A percentile compares a stretch with the other conserved stretches of the same genome.
Evolutionary conservation across 2,329 filamentous ascomycete species (phyloP).

Genomic region (Pseudogymnoascus sp.): DNA sequence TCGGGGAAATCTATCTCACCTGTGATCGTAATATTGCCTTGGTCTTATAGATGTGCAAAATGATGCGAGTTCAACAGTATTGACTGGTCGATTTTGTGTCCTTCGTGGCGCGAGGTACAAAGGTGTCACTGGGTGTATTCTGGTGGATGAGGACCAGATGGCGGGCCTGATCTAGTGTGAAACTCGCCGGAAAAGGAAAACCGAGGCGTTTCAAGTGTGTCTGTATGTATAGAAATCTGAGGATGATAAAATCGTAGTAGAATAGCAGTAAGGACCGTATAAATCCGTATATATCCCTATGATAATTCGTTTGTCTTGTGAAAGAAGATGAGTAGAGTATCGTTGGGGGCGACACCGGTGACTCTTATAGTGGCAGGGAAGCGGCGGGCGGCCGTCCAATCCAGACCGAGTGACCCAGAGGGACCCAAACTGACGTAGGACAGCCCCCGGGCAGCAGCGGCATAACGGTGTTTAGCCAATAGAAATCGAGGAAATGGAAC

Average conservation of each 20-base stretch:
- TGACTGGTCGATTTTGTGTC: not conserved
- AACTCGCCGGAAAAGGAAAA: slow-evolving; percentile 1
- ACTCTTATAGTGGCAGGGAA: not conserved
- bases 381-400: not conserved
- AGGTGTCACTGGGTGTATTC: not conserved
- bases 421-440: not conserved
- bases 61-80: not conserved
- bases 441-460: not conserved
- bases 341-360: slow-evolving; percentile 2
- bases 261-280: not conserved
- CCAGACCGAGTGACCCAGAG: not conserved
- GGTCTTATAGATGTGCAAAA: not conserved
- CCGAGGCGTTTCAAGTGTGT: not conserved
- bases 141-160: not conserved
- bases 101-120: slow-evolving; percentile 2
- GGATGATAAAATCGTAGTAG: not conserved
- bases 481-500: not conserved
- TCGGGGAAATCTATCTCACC: not conserved
- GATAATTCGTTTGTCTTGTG: not conserved
- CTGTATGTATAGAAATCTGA: not conserved
- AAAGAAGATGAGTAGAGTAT: not conserved
- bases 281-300: not conserved
- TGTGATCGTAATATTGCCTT: not conserved
- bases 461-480: not conserved
- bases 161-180: not conserved